phyloP scores from a whole-genome alignment of 2,329 filamentous ascomycete genomes.

The Paraphoma sp. region DNA sequence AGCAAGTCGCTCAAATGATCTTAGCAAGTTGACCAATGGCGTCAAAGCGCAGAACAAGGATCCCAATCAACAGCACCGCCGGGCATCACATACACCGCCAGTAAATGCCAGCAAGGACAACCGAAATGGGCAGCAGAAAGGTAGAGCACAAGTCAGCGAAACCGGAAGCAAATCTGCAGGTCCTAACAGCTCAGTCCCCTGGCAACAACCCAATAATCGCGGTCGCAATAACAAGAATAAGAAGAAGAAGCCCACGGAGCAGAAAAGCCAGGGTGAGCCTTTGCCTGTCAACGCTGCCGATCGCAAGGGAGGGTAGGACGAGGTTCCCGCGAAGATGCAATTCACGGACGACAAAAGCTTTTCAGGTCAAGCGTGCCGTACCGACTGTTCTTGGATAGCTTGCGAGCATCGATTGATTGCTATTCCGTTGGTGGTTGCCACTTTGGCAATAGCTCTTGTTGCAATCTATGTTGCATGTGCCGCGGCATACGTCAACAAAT shows the following conservation, averaged over 20 bases:
- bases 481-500: too few species aligned
- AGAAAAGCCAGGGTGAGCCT: conserved; percentile 48
- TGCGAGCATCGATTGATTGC: neutral
- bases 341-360: neutral
- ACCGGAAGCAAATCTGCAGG: conserved; percentile 28
- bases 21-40: conserved; percentile 36
- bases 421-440: too few species aligned
- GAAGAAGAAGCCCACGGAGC: conserved; percentile 34
- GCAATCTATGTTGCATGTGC: too few species aligned
- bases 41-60: conserved; percentile 37
- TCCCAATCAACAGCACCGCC: conserved; percentile 32
- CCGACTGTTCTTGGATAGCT: neutral
- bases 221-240: conserved; percentile 30
- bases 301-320: conserved; percentile 52
- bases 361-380: neutral
- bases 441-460: too few species aligned
- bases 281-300: conserved; percentile 53
- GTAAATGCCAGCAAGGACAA: conserved; percentile 31
- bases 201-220: conserved; percentile 25
- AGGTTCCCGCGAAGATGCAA: neutral
- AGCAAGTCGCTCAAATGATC: conserved; percentile 53
- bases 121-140: conserved; percentile 33
- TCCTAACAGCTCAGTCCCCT: conserved; percentile 16
- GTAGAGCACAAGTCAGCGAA: conserved; percentile 24
- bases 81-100: conserved; percentile 33